phyloP scores from a whole-genome alignment of 805 yeast genomes.

The Cyberlindnera suaveolens region DNA sequence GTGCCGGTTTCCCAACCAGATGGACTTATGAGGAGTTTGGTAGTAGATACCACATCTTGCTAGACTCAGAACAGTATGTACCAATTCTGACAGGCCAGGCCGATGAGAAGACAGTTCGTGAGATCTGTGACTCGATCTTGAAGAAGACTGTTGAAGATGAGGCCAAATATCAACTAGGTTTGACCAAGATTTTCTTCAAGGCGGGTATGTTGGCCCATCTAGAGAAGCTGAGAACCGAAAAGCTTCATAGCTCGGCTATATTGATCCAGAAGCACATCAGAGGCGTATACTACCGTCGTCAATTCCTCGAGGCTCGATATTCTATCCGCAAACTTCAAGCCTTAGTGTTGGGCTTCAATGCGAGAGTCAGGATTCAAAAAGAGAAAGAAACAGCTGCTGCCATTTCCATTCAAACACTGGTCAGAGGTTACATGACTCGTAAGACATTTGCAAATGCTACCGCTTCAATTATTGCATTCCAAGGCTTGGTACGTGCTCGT shows the following conservation, averaged over 20 bases:
- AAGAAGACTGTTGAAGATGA: constrained; percentile 56
- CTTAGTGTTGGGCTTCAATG: constrained; percentile 53
- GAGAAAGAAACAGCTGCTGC: constrained; percentile 62
- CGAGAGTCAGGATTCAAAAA: constrained; percentile 47
- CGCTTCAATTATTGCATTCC: constrained; percentile 34
- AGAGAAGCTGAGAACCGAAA: constrained; percentile 79
- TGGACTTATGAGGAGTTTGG: constrained; percentile 95
- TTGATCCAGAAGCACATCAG: constrained; percentile 80
- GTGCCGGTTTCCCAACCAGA: constrained; percentile 97
- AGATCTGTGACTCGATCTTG: constrained; percentile 65
- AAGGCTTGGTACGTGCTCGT: constrained; percentile 46
- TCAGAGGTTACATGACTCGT: constrained; percentile 51
- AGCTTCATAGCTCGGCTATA: constrained; percentile 71
- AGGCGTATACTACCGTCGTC: constrained; percentile 54
- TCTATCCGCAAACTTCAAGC: constrained; percentile 57
- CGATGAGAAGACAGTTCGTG: constrained; percentile 49
- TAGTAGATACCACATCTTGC: constrained; percentile 76
- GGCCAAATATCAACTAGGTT: constrained; percentile 80
- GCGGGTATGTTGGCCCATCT: constrained; percentile 94
- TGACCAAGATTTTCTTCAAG: constrained; percentile 89
- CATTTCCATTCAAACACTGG: constrained; percentile 57
- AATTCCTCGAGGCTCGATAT: constrained; percentile 46
- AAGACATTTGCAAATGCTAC: constrained; percentile 25
- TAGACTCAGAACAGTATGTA: constrained; percentile 66
- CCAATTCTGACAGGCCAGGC: constrained; percentile 47